Evolutionary conservation across 2,329 filamentous ascomycete species (phyloP).

Genomic region (Dissoconium aciculare): DNA sequence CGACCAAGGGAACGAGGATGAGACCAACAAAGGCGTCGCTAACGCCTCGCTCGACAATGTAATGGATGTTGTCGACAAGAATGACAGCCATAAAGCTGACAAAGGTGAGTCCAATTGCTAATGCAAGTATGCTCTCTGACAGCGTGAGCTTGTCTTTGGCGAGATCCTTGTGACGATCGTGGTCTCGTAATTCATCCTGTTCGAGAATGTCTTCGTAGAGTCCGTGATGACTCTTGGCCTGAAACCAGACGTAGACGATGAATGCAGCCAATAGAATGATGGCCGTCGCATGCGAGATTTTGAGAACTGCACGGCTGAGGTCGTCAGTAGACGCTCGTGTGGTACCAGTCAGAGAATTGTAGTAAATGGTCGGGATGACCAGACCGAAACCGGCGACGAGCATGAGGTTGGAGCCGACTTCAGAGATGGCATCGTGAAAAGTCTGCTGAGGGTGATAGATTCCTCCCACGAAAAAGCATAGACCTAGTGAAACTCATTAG

Average conservation of each 20-base stretch:
- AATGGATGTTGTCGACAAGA: constrained; percentile 59
- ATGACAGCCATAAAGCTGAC: constrained; percentile 62
- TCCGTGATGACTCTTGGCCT: constrained; percentile 59
- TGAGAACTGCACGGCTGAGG: constrained; percentile 36
- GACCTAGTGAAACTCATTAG: constrained; percentile 12
- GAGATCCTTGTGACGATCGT: constrained; percentile 46
- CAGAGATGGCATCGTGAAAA: constrained; percentile 63
- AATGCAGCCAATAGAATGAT: constrained; percentile 60
- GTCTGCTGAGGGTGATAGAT: constrained; percentile 50
- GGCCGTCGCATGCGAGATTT: constrained; percentile 56
- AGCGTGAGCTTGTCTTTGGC: constrained; percentile 56
- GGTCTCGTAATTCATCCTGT: constrained; percentile 52
- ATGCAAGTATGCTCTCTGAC: constrained; percentile 53
- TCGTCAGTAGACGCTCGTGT: constrained; percentile 27
- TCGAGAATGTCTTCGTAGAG: constrained; percentile 64
- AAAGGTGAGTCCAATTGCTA: constrained; percentile 49
- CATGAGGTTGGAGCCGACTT: constrained; percentile 62
- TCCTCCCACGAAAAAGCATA: constrained; percentile 69
- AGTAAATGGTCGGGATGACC: constrained; percentile 40
- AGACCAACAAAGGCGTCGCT: constrained; percentile 50
- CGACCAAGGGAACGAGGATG: constrained; percentile 66
- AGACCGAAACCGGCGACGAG: constrained; percentile 52
- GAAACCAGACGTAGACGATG: constrained; percentile 48
- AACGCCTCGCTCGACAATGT: constrained; percentile 38
- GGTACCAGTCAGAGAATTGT: constrained; percentile 20